These are phyloP conservation scores for Dimocarpus longan DNA, from an alignment of 345 rosid genomes.

Conservation along the genomic window DNA sequence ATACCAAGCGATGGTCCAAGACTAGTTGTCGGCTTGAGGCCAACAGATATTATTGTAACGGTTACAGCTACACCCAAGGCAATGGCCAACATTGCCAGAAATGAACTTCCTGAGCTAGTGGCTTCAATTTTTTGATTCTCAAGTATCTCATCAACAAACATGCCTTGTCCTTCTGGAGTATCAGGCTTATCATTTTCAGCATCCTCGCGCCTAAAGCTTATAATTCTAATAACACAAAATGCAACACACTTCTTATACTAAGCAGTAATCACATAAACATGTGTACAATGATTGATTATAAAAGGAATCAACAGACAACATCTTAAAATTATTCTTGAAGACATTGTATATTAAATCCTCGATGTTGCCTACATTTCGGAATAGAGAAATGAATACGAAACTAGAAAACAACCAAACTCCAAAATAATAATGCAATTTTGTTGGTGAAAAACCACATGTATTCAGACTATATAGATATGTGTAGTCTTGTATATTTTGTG, in stretches of 20 bases:
- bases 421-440: neutral
- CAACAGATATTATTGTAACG: slow-evolving; percentile 46
- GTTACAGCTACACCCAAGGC: slow-evolving; percentile 60
- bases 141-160: slow-evolving; percentile 28
- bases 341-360: neutral
- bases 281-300: neutral
- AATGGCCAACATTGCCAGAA: slow-evolving; percentile 54
- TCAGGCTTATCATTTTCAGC: slow-evolving; percentile 36
- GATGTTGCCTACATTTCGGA: neutral
- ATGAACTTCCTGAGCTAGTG: slow-evolving; percentile 38
- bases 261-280: neutral
- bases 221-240: slow-evolving; percentile 37
- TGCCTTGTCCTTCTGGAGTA: slow-evolving; percentile 29
- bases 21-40: slow-evolving; percentile 36
- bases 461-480: neutral
- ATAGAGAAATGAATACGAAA: neutral
- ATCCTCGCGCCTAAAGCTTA: slow-evolving; percentile 38
- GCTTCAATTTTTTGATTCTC: slow-evolving; percentile 18
- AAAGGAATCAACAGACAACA: neutral
- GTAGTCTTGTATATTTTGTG: neutral
- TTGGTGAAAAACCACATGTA: neutral
- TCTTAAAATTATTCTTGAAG: neutral
- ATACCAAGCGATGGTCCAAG: slow-evolving; percentile 55
- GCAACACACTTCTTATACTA: neutral
- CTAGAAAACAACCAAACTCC: neutral